Evolutionary conservation across 352 stramenopile genomes (phyloP).

Genomic region (Pythium phragmiticola): DNA sequence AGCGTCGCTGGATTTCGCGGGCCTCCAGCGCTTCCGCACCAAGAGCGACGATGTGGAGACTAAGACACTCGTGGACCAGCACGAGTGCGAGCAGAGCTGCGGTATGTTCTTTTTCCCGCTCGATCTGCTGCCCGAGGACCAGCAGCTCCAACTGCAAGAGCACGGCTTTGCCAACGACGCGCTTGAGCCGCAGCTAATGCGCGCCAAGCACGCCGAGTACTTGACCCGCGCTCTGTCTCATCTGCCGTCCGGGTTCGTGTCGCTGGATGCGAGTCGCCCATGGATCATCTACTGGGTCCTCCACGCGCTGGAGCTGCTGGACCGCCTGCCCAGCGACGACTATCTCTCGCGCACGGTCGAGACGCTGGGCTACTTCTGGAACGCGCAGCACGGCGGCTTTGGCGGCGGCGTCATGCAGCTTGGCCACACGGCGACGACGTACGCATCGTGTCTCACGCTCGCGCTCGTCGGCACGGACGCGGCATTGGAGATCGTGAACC

Average conservation of each 20-base stretch:
- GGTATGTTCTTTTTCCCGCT: conserved; percentile 92
- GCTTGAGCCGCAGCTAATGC: conserved; percentile 74
- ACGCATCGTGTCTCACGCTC: conserved; percentile 94
- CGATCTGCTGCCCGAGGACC: conserved; percentile 54
- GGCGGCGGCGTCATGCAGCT: conserved; percentile 91
- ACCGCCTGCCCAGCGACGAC: conserved; percentile 48
- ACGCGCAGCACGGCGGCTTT: conserved; percentile 85
- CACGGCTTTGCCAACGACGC: conserved; percentile 76
- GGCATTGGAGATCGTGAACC: conserved; percentile 76
- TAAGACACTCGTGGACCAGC: conserved; percentile 67
- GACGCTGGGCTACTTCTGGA: conserved; percentile 70
- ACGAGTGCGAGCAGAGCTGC: conserved; percentile 89
- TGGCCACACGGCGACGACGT: conserved; percentile 91
- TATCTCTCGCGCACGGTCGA: conserved; percentile 47
- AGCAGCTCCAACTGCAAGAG: conserved; percentile 85
- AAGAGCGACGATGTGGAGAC: conserved; percentile 55
- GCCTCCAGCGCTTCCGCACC: conserved; percentile 47
- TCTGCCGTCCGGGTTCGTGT: conserved; percentile 83
- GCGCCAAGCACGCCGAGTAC: conserved; percentile 82
- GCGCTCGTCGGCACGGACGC: conserved; percentile 88
- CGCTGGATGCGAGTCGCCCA: conserved; percentile 93
- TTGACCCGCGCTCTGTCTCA: conserved; percentile 66
- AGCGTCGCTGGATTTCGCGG: conserved; percentile 18
- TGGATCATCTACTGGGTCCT: conserved; percentile 99
- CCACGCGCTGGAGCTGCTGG: conserved; percentile 94